Evolutionary conservation across 345 rosid species (phyloP), one percentile per base, ranked within the genome.

Genomic region (Brassica napus): DNA sequence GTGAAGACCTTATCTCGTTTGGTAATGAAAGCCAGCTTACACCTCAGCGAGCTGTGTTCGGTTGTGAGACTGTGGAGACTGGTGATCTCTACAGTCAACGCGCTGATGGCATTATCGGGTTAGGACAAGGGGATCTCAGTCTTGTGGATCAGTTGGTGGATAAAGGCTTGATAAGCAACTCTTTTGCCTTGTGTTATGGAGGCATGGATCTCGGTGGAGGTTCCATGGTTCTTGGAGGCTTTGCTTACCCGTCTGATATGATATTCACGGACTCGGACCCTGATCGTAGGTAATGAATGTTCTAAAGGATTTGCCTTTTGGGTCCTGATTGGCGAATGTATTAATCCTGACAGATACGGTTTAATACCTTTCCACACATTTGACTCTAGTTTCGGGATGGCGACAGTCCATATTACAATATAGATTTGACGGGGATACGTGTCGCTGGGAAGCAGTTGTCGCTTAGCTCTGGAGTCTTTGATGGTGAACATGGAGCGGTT

Each of bases 371-470:
- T 88, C 90, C 90, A 86, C 91, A 80, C 88, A 92, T 92, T 92
- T 91, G 57, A 92, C 95, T 88, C 89, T 89, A 92, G 98, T 94
- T 91, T 91, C 92, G 97, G 95, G 98, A 87, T 94, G 97, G 93
- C 88, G 91, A 94, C 97, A 93, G 98, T 91, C 94, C 92, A 80
- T 95, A 93, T 88, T 95, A 95, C 92, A 95, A 95, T 84, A 85
- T 94, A 81, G 89, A 93, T 86, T 89, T 91, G 93, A 95, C 83
- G 89, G 98, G 85, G 86, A 84, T 95, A 73, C 92, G 87, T 83
- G 92, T 93, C 52, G 99, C 90, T 59, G 99, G 98, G 82, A 91
- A 93, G 89, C 80, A 73, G 70, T 83, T 95, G 84, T 83, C 84
- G 72, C 55, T 95, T 18, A 83, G 85, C 59, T 79, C 93, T 3